A percentile compares a stretch with the other conserved stretches of the same genome.
Evolutionary conservation across 495 filamentous ascomycete species (phyloP).

Genomic region (Sordaria brevicollis): DNA sequence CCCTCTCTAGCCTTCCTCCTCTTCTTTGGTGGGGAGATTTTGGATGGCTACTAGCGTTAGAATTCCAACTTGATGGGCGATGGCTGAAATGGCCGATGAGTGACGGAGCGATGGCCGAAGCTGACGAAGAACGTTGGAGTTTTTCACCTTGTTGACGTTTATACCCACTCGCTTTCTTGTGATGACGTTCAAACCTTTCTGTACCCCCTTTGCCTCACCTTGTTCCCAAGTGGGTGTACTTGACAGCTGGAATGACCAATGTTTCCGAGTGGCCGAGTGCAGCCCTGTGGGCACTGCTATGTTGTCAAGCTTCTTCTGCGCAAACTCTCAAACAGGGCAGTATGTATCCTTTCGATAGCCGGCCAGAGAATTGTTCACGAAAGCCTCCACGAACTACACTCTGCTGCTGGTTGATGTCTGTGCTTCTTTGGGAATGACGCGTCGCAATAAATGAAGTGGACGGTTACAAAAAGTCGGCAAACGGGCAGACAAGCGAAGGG

Average conservation of each 20-base stretch:
- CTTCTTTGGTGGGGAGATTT: not conserved
- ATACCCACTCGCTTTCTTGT: not conserved
- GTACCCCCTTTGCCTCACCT: not conserved
- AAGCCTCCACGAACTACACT: not conserved
- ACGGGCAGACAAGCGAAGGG: not conserved
- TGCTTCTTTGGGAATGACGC: not conserved
- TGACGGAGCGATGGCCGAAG: not conserved
- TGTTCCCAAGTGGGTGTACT: not conserved
- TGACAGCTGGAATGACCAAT: not conserved
- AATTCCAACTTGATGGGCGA: not conserved
- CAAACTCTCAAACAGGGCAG: not conserved
- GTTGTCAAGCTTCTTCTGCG: not conserved
- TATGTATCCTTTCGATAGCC: not conserved
- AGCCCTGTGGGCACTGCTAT: not conserved
- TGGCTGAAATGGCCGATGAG: not conserved
- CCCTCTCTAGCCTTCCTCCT: no score
- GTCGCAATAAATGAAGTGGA: not conserved
- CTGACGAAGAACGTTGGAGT: not conserved
- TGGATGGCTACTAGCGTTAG: not conserved
- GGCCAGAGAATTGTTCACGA: not conserved
- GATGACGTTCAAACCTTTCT: not conserved
- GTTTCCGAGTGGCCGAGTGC: not conserved
- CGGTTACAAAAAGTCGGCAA: not conserved
- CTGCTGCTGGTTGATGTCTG: not conserved
- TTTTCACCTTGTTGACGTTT: not conserved